Percentiles rank a stretch among this genome's conserved stretches.
These are phyloP conservation scores for Penstemon barbatus DNA, from an alignment of 257 asterid genomes.

Conservation along the genomic window DNA sequence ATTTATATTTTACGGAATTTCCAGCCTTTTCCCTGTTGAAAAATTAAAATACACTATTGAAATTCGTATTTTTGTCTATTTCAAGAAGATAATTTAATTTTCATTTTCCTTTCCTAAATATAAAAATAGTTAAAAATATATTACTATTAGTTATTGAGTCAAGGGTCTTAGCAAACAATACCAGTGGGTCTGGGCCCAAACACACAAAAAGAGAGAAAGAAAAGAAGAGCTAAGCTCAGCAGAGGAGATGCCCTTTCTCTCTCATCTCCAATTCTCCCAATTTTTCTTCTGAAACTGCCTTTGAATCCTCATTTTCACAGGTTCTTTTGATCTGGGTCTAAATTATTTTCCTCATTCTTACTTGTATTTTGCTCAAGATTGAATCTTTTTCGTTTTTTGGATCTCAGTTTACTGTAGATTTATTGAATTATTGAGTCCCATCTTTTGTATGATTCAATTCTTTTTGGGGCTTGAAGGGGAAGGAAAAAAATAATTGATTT, in stretches of 20 bases:
- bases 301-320: slow-evolving; percentile 32
- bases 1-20: slow-evolving; percentile 7
- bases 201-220: slow-evolving; percentile 15
- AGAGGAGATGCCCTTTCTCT: slow-evolving; percentile 46
- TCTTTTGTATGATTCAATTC: slow-evolving; percentile 18
- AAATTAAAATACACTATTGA: slow-evolving; percentile 26
- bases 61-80: slow-evolving; percentile 39
- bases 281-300: slow-evolving; percentile 4
- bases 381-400: slow-evolving; percentile 25
- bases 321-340: slow-evolving; percentile 25
- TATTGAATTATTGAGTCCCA: slow-evolving; percentile 3
- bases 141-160: no score
- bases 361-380: slow-evolving; percentile 26
- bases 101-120: neutral
- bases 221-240: slow-evolving; percentile 26
- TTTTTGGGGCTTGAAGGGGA: slow-evolving; percentile 37
- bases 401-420: slow-evolving; percentile 28
- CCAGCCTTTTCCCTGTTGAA: slow-evolving; percentile 1
- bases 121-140: neutral
- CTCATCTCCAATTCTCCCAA: slow-evolving; percentile 12
- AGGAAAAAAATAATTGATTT: slow-evolving; percentile 27
- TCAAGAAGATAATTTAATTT: slow-evolving; percentile 35
- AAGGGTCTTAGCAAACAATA: no score
- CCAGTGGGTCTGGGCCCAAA: slow-evolving; percentile 21
- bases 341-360: slow-evolving; percentile 22